Conservation (phyloP, 2,329 filamentous ascomycete species). For the Hypoxylon sp. region DNA sequence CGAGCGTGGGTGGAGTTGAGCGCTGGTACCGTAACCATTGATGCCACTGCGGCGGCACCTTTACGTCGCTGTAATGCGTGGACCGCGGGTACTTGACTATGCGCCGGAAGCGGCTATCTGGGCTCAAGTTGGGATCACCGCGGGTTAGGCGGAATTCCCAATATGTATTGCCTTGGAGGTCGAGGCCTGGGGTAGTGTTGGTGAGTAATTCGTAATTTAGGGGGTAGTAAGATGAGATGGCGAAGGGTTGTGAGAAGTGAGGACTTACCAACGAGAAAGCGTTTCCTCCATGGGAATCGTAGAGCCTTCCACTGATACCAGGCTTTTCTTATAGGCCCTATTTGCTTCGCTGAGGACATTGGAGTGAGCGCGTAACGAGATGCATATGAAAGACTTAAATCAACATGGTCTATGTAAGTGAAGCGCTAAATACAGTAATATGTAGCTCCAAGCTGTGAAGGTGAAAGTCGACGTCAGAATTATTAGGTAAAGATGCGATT, state of each 20-base stretch:
- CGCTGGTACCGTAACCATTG: conserved; percentile 76
- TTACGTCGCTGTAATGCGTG: conserved; percentile 67
- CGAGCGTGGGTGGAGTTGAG: conserved; percentile 64
- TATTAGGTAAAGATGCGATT: conserved; percentile 30
- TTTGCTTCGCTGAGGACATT: conserved; percentile 50
- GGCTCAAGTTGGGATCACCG: conserved; percentile 46
- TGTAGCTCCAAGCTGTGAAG: neutral
- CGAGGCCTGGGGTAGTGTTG: conserved; percentile 62
- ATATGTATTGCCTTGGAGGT: conserved; percentile 76
- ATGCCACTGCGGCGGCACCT: conserved; percentile 74
- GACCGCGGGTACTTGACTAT: conserved; percentile 71
- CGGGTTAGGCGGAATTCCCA: conserved; percentile 74
- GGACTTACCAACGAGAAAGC: conserved; percentile 70
- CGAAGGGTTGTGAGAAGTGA: conserved; percentile 9
- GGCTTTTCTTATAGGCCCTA: conserved; percentile 56
- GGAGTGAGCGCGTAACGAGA: conserved; percentile 18
- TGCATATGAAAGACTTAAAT: conserved; percentile 1
- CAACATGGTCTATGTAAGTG: neutral
- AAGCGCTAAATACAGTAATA: neutral
- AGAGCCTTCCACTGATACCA: conserved; percentile 75
- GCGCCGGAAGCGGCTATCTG: conserved; percentile 66
- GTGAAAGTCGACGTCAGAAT: conserved; percentile 37
- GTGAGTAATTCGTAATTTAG: neutral
- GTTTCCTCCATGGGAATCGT: conserved; percentile 73
- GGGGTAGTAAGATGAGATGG: conserved; percentile 5